Base-by-base conservation (phyloP, 805 yeast genomes). In the Komagataella ulmi region DNA sequence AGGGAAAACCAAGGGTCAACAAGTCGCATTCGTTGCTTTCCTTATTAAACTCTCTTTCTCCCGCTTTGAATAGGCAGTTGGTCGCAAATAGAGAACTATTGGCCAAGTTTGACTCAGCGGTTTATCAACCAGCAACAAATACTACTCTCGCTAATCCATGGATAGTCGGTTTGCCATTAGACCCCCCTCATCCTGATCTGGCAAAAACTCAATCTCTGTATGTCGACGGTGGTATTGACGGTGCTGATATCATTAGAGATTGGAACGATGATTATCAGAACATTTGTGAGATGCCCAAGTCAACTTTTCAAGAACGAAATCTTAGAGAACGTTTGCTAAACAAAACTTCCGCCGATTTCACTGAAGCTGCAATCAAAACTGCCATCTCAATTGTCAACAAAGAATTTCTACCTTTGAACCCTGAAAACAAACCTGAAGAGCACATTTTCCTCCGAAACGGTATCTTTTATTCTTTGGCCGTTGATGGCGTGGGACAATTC, bases 251-350 rank as follows among this genome's bases (percentile, higher is more conserved):
- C 18, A 66, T 69, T 46, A 83, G 83, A 59, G 96, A 91, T 59
- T 90, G 95, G 86, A 89, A 89, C 64, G 96, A 85, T 57, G 97
- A 93, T 59, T 81, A 81, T 61, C 98, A 93, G 70, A 74, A 88
- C 2, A 74, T 88, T 49, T 78, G 80, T 55, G 97, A 89, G 57
- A 73, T 88, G 55, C 80, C 88, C 36, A 70, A 73, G 43, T 61
- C 72, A 1, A 65, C 76, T 21, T 66, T 88, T 51, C 77, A 77
- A 51, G 89, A 86, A 55, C 76, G 90, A 55, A 72, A 88, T 49
- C 68, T 82, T 48, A 77, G 90, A 58, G 99, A 93, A 62, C 80
- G 83, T 57, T 66, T 88, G 51, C 69, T 88, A 53, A 80, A 80
- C 63, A 84, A 83, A 61, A 75, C 83, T 23, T 74, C 85, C 48